Base-by-base conservation (phyloP, 768 basidiomycete genomes). In the Tricholoma matsutake region DNA sequence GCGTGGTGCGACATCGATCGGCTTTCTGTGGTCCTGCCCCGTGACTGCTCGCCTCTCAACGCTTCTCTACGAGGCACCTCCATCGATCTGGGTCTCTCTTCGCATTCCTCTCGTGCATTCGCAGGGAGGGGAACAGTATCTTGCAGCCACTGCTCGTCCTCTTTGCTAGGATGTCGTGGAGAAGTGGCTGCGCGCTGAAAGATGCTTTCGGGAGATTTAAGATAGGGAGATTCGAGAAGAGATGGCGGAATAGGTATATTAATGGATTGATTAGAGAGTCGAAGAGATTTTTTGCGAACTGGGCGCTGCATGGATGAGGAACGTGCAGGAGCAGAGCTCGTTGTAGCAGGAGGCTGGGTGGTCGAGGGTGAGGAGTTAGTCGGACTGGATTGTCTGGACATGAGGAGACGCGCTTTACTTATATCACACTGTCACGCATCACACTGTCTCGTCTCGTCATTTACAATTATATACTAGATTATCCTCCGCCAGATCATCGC, bases 401-500 rank as follows among this genome's bases (percentile, higher is more conserved):
- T 47, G 6, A 6, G 20, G 18, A 11, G 35, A 10, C 37, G 14
- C n/a, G n/a, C n/a, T n/a, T n/a, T 16, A 16, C 16, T 25, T 13
- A 49, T 22, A 31, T 61, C 56, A 51, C 56, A 54, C 49, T 56
- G 57, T 49, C 60, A 56, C 55, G 35, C 49, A 51, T 64, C 60
- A 47, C 56, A 20, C 34, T 64, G 62, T 63, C 62, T 63, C 65
- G 62, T 68, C 67, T 66, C 63, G 60, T n/a, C 61, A 57, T 67
- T 29, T 56, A 35, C 55, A 11, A 37, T 59, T 43, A 31, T 49
- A 29, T 47, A 35, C 47, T 70, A 84, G 52, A 79, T 72, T 56
- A 83, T 73, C 69, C 89, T 79, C 61, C 87, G 81, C 65, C 83
- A 89, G 53, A 92, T 76, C 43, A 93, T 79, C 34, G 83, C 86